These are phyloP conservation scores for Cyclostephanos tholiformis DNA, from an alignment of 108 stramenopile genomes.

Conservation along the genomic window DNA sequence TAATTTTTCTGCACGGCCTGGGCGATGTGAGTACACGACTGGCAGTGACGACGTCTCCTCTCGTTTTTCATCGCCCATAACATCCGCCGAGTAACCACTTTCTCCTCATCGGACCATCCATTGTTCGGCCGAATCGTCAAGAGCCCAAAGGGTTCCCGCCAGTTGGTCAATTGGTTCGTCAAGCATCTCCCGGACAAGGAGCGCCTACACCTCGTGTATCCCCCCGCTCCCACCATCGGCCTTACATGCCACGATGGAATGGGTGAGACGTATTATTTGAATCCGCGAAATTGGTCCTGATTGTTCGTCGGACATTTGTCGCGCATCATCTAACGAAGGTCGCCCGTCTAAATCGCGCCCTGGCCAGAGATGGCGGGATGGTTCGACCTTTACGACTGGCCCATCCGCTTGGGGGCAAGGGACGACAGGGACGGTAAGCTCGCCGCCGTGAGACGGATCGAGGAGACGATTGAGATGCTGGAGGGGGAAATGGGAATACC, in stretches of 20 bases:
- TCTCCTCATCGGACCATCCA: neutral
- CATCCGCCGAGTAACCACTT: too few relatives aligned
- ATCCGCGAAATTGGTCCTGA: too few relatives aligned
- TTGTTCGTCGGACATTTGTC: neutral
- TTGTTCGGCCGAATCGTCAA: neutral
- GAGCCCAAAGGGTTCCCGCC: slow-evolving; percentile 61
- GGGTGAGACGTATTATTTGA: neutral
- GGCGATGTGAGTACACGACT: slow-evolving; percentile 43
- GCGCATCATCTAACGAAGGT: too few relatives aligned
- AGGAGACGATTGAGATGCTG: slow-evolving; percentile 52
- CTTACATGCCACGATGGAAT: slow-evolving; percentile 81
- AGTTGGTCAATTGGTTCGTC: slow-evolving; percentile 75
- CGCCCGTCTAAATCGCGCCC: too few relatives aligned
- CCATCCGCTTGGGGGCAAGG: slow-evolving; percentile 66
- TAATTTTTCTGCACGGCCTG: slow-evolving; percentile 84
- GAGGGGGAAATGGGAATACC: slow-evolving; percentile 59
- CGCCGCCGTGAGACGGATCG: slow-evolving; percentile 50
- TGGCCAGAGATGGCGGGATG: slow-evolving; percentile 73
- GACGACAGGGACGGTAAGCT: slow-evolving; percentile 71
- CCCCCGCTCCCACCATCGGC: slow-evolving; percentile 78
- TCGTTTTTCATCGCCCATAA: too few relatives aligned
- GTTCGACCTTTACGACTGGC: slow-evolving; percentile 91
- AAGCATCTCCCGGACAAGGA: slow-evolving; percentile 45
- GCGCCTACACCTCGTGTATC: slow-evolving; percentile 67
- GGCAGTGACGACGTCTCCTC: neutral